phyloP scores from a whole-genome alignment of 805 yeast species.

The Torulaspora franciscae region DNA sequence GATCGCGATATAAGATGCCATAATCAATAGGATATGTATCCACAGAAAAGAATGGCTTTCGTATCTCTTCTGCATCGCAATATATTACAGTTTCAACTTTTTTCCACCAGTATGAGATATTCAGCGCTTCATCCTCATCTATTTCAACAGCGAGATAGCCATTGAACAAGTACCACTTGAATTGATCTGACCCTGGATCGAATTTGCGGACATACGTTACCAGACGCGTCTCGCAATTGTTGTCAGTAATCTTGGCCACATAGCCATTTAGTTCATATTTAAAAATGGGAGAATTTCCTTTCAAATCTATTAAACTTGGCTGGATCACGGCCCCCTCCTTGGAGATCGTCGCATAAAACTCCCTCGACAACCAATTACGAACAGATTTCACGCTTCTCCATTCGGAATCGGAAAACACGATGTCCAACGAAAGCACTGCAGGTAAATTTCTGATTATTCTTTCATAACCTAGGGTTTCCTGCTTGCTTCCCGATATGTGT shows the following conservation, averaged over 20 bases:
- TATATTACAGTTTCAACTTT: constrained; percentile 70
- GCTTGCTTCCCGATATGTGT: constrained; percentile 45
- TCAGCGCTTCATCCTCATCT: constrained; percentile 70
- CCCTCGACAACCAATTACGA: constrained; percentile 57
- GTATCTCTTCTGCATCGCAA: constrained; percentile 43
- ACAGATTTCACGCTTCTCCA: constrained; percentile 46
- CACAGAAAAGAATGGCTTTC: constrained; percentile 44
- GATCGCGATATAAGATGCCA: constrained; percentile 65
- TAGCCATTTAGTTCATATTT: constrained; percentile 64
- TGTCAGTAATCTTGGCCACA: constrained; percentile 61
- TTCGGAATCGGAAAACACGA: constrained; percentile 52
- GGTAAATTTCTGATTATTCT: constrained; percentile 54
- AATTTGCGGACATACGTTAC: constrained; percentile 53
- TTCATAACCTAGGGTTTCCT: constrained; percentile 52
- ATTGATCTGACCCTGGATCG: constrained; percentile 29
- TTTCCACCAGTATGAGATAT: constrained; percentile 74
- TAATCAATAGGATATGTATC: constrained; percentile 54
- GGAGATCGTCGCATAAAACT: constrained; percentile 47
- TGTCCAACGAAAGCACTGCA: constrained; percentile 57
- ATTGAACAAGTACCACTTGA: constrained; percentile 77
- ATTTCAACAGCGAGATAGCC: constrained; percentile 82
- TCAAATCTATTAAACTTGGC: constrained; percentile 28
- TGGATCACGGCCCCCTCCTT: constrained; percentile 40
- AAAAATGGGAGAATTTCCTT: constrained; percentile 29
- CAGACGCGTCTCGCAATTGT: constrained; percentile 49